Conservation (phyloP, 371 early-diverging fungal species). For the Capillidium heterosporum region DNA sequence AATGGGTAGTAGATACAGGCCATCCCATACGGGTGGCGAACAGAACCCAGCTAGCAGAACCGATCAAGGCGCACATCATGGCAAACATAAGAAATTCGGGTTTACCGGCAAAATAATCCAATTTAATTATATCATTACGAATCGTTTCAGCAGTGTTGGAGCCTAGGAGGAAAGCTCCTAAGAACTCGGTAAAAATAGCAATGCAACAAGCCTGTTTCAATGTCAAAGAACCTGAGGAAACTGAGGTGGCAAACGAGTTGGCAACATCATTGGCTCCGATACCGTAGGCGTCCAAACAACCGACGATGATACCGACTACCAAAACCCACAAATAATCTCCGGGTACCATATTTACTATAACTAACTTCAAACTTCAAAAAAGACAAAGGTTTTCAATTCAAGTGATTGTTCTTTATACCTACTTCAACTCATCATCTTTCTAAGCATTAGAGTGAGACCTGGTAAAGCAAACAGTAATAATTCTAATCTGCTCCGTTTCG, state of each 20-base stretch:
- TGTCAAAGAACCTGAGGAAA: slow-evolving; percentile 60
- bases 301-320: slow-evolving; percentile 43
- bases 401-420: too few species aligned
- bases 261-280: slow-evolving; percentile 86
- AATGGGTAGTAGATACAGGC: slow-evolving; percentile 37
- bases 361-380: too few species aligned
- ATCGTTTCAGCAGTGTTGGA: slow-evolving; percentile 60
- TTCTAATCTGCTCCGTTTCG: too few species aligned
- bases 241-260: slow-evolving; percentile 77
- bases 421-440: too few species aligned
- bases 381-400: too few species aligned
- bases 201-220: slow-evolving; percentile 50
- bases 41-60: slow-evolving; percentile 60
- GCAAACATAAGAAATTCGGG: slow-evolving; percentile 66
- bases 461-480: too few species aligned
- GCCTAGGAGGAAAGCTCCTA: slow-evolving; percentile 67
- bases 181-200: slow-evolving; percentile 70
- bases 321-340: slow-evolving; percentile 20
- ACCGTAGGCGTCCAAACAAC: slow-evolving; percentile 44
- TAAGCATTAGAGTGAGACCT: too few species aligned
- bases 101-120: slow-evolving; percentile 21
- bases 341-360: background rate
- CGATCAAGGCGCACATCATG: slow-evolving; percentile 65
- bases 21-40: slow-evolving; percentile 54
- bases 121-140: slow-evolving; percentile 44